These are phyloP conservation scores for Ceratocystis alfenasii DNA, from an alignment of 2,329 filamentous ascomycete species.

Conservation along the genomic window DNA sequence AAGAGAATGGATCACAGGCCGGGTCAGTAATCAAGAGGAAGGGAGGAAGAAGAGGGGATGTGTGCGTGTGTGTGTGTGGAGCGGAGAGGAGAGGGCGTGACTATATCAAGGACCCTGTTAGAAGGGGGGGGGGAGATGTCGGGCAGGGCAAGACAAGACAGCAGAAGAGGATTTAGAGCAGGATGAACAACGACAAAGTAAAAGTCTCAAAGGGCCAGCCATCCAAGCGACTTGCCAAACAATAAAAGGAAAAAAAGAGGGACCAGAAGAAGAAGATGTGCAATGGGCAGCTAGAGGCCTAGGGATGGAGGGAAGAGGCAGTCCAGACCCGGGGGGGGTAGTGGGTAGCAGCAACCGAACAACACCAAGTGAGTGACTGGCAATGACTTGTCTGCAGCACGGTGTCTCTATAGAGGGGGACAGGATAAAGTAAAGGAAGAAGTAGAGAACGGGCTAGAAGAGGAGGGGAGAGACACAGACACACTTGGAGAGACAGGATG, in stretches of 20 bases:
- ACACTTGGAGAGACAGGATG: not conserved
- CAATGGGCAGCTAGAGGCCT: not conserved
- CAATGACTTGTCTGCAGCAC: too few relatives aligned
- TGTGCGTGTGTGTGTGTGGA: not conserved
- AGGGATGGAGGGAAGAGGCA: not conserved
- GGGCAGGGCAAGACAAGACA: slow-evolving; percentile 1
- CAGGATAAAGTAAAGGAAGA: not conserved
- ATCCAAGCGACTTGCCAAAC: not conserved
- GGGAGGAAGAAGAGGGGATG: not conserved
- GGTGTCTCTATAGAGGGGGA: not conserved
- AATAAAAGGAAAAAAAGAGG: slow-evolving; percentile 3
- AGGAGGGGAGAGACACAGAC: not conserved
- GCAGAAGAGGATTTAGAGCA: not conserved
- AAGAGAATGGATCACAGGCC: not conserved
- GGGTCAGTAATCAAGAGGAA: not conserved
- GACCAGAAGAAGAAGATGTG: not conserved
- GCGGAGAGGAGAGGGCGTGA: not conserved
- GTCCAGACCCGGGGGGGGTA: not conserved
- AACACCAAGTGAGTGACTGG: too few relatives aligned
- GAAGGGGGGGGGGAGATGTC: not conserved
- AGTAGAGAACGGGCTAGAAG: not conserved
- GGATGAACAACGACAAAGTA: not conserved
- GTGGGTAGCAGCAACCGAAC: too few relatives aligned
- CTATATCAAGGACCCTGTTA: not conserved
- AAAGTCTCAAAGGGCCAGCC: not conserved